Base-by-base conservation (phyloP, 139 green algal genomes). In the Coelastrella sp. region DNA sequence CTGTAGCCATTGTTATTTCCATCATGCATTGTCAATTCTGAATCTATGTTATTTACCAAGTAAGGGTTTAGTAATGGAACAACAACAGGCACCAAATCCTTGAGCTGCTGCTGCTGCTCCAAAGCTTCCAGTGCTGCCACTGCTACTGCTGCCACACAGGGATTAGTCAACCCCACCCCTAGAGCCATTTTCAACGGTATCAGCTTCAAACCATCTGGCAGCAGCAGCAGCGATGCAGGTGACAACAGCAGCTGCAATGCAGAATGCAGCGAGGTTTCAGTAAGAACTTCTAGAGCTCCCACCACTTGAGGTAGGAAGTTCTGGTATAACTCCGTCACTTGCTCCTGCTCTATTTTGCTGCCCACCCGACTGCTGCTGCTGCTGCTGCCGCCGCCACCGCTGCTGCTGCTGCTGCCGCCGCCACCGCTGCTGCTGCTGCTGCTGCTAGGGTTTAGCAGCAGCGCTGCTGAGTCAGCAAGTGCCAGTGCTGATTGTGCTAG, bases 71-170 rank as follows among this genome's bases (percentile, higher is more conserved):
- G 32, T 50, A 81, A 50, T 30, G 73, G 73, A 4, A 81, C 50
- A 5, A 67, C n/a, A 4, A 15, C 15, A 35, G 27, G 32, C 50
- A 81, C 32, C 50, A 81, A 57, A 32, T 11, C 50, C 17, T 81
- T 32, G 32, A 81, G 50, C 73, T 81, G 73, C 73, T 81, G 73
- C 73, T 81, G 73, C 73, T 81, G 32, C 48, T 81, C 73, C 73
- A 30, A 67, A 3, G 48, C 32, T 19, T 81, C 73, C 2, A 81
- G 30, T n/a, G 73, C 73, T 51, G 48, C 40, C 73, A 81, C 73
- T 32, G 73, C 73, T 21, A 81, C 73, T 48, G 73, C 50, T 60
- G 73, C 73, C 38, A 53, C 73, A 37, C 13, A 25, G 35, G 73
- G 34, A 45, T 81, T 19, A 25, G 23, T 35, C 50, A 81, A 15